Evolutionary conservation across 2,329 filamentous ascomycete genomes (phyloP).

Genomic region (Talaromyces pinophilus): DNA sequence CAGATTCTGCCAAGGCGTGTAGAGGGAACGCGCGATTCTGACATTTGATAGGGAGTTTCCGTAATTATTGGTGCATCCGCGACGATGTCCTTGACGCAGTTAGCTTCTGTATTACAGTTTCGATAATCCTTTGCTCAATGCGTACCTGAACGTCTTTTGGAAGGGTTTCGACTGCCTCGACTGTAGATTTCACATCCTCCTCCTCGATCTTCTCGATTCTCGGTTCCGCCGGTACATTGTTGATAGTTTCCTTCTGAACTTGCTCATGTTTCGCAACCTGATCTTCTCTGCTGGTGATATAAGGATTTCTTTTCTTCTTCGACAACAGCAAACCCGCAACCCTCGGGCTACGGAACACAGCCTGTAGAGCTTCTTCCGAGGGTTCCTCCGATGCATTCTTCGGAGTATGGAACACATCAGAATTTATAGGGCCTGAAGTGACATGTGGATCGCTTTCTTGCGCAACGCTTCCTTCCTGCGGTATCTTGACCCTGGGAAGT

Average conservation of each 20-base stretch:
- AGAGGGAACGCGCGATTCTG: slow-evolving; percentile 87
- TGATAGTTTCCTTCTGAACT: background rate
- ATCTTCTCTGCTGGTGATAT: slow-evolving; percentile 26
- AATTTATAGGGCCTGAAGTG: slow-evolving; percentile 50
- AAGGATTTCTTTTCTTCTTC: slow-evolving; percentile 6
- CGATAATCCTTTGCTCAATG: background rate
- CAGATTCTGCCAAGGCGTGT: slow-evolving; percentile 83
- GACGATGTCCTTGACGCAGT: slow-evolving; percentile 33
- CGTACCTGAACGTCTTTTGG: slow-evolving; percentile 10
- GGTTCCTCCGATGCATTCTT: slow-evolving; percentile 45
- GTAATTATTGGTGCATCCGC: slow-evolving; percentile 24
- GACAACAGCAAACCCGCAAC: slow-evolving; percentile 57
- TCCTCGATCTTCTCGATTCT: background rate
- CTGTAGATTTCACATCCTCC: background rate
- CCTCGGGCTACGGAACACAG: slow-evolving; percentile 62
- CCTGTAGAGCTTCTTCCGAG: slow-evolving; percentile 60
- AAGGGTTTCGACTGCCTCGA: background rate
- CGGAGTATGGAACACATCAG: slow-evolving; percentile 56
- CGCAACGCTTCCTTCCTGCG: slow-evolving; percentile 50
- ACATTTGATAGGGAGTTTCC: slow-evolving; percentile 64
- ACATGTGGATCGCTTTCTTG: slow-evolving; percentile 43
- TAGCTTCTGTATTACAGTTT: slow-evolving; percentile 15
- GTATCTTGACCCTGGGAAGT: slow-evolving; percentile 58
- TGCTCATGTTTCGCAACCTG: background rate
- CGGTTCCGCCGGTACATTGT: background rate